Conservation (phyloP, 1,284 basidiomycete genomes). For the Leccinum subspadiceum region DNA sequence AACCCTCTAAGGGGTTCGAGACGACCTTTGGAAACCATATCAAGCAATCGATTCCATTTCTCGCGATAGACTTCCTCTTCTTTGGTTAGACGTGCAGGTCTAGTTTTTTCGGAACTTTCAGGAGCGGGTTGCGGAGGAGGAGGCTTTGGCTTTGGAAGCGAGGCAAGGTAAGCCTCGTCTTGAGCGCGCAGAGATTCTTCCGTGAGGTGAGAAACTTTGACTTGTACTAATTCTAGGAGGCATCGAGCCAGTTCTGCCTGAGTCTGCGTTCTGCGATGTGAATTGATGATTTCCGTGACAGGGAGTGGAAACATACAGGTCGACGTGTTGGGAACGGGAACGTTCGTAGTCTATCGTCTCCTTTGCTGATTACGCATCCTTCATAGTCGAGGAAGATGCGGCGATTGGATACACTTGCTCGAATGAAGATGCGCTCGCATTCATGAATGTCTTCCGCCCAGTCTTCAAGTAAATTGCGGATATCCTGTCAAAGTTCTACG, state of each 20-base stretch:
- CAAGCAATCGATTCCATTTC: constrained; percentile 77
- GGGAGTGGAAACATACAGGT: constrained; percentile 58
- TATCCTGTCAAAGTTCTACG: constrained; percentile 56
- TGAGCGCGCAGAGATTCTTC: constrained; percentile 82
- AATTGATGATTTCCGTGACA: constrained; percentile 1
- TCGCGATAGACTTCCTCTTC: constrained; percentile 78
- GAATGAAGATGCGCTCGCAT: constrained; percentile 87
- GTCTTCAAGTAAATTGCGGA: constrained; percentile 73
- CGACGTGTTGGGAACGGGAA: constrained; percentile 94
- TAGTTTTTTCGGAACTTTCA: constrained; percentile 43
- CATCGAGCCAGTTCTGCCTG: constrained; percentile 89
- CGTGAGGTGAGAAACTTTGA: constrained; percentile 85
- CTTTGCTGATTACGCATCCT: constrained; percentile 57
- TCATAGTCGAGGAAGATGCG: constrained; percentile 90
- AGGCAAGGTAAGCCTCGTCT: constrained; percentile 85
- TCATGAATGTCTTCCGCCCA: constrained; percentile 83
- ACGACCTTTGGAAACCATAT: constrained; percentile 87
- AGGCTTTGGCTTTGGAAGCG: constrained; percentile 75
- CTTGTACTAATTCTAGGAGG: constrained; percentile 82
- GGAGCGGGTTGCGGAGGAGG: constrained; percentile 35
- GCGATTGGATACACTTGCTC: constrained; percentile 82
- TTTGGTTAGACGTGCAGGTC: constrained; percentile 61
- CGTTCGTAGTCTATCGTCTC: constrained; percentile 74
- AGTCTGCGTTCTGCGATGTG: constrained; percentile 52
- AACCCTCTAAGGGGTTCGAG: constrained; percentile 80